Conservation (phyloP, 2,329 filamentous ascomycete genomes). For the Pleurostoma richardsiae region DNA sequence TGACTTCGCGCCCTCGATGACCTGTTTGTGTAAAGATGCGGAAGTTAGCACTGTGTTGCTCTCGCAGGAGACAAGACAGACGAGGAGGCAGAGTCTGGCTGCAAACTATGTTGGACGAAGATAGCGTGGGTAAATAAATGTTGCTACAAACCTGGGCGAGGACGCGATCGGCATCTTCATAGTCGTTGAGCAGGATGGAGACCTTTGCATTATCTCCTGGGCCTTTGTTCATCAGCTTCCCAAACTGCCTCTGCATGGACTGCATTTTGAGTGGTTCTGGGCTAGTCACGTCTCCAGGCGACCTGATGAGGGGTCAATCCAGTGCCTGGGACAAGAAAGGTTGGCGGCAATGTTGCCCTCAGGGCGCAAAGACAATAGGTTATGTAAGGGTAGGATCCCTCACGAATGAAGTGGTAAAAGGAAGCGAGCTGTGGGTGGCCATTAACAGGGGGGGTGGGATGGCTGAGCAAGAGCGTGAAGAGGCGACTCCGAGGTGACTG, state of each 20-base stretch:
- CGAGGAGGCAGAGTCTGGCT: too few species aligned
- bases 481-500: too few species aligned
- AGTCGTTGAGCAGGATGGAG: conserved; percentile 69
- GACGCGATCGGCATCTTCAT: conserved; percentile 73
- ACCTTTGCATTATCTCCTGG: conserved; percentile 74
- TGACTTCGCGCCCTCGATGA: conserved; percentile 68
- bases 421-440: too few species aligned
- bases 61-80: too few species aligned
- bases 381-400: too few species aligned
- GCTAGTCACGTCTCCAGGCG: too few species aligned
- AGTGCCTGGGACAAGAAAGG: background rate
- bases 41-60: background rate
- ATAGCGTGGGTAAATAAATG: conserved; percentile 7
- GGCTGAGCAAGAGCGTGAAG: too few species aligned
- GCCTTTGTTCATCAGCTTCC: conserved; percentile 61
- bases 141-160: conserved; percentile 57
- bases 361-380: too few species aligned
- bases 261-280: conserved; percentile 46
- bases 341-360: background rate
- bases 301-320: too few species aligned
- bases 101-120: background rate
- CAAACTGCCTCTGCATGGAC: conserved; percentile 69
- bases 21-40: conserved; percentile 38
- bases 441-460: too few species aligned
- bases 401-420: too few species aligned